Evolutionary conservation across 2,329 filamentous ascomycete genomes (phyloP).

Genomic region (Cladophialophora carrionii): DNA sequence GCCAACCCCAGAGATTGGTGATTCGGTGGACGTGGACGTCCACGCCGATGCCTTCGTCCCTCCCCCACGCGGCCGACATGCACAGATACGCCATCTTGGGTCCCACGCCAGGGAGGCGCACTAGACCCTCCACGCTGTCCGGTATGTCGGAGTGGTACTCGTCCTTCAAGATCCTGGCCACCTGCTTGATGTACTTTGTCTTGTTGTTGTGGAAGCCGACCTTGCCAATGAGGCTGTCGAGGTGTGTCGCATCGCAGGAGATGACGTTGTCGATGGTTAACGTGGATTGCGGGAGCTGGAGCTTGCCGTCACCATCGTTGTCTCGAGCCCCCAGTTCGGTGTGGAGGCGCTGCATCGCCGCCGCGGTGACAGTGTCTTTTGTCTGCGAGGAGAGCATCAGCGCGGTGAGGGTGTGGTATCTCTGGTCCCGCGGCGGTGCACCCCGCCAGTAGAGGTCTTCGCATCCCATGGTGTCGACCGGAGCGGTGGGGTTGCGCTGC

Average conservation of each 20-base stretch:
- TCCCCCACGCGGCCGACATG: constrained; percentile 74
- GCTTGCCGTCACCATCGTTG: constrained; percentile 32
- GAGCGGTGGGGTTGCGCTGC: constrained; percentile 67
- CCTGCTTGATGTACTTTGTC: constrained; percentile 77
- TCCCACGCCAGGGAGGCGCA: constrained; percentile 80
- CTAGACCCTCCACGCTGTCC: constrained; percentile 72
- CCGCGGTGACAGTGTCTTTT: constrained; percentile 87
- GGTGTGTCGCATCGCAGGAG: constrained; percentile 64
- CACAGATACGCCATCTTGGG: constrained; percentile 95
- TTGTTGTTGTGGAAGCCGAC: constrained; percentile 97
- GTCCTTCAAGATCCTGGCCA: constrained; percentile 73
- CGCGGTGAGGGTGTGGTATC: constrained; percentile 84
- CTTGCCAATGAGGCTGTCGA: constrained; percentile 76
- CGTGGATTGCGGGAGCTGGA: constrained; percentile 44
- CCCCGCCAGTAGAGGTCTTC: constrained; percentile 55
- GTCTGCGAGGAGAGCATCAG: constrained; percentile 93
- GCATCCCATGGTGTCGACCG: constrained; percentile 98
- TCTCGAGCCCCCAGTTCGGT: constrained; percentile 61
- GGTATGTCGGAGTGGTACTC: constrained; percentile 77
- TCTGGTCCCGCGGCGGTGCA: constrained; percentile 59
- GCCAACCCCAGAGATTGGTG: constrained; percentile 92
- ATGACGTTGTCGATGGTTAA: constrained; percentile 79
- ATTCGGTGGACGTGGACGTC: constrained; percentile 95
- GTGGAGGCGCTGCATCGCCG: constrained; percentile 78
- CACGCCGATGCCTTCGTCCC: constrained; percentile 79